phyloP scores from a whole-genome alignment of 2,329 filamentous ascomycete genomes.

The Penicillium italicum region DNA sequence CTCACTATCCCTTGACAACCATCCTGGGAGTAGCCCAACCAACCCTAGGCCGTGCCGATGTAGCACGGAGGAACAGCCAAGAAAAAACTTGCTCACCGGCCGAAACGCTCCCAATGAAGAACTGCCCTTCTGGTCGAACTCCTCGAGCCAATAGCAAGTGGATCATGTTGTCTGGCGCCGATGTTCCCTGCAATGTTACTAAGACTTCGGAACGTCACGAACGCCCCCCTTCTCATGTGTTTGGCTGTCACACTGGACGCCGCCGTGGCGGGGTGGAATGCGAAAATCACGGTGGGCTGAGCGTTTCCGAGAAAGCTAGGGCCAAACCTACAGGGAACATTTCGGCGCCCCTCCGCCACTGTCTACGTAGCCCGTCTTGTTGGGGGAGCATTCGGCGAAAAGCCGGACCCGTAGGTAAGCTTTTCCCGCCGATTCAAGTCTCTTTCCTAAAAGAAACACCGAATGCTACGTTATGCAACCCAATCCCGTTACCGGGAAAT shows the following conservation, averaged over 20 bases:
- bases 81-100: slow-evolving; percentile 17
- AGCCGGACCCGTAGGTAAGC: slow-evolving; percentile 9
- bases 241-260: slow-evolving; percentile 16
- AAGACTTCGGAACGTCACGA: slow-evolving; percentile 14
- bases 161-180: neutral
- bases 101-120: slow-evolving; percentile 13
- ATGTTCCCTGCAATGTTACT: slow-evolving; percentile 12
- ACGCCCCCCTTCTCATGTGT: slow-evolving; percentile 20
- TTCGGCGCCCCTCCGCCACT: neutral
- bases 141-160: neutral
- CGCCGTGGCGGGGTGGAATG: slow-evolving; percentile 1
- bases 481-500: slow-evolving; percentile 21
- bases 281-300: slow-evolving; percentile 13
- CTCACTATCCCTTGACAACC: slow-evolving; percentile 7
- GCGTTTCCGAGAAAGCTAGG: neutral
- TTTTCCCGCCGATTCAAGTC: slow-evolving; percentile 11
- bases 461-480: slow-evolving; percentile 27
- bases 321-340: neutral
- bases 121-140: slow-evolving; percentile 19
- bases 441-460: slow-evolving; percentile 19
- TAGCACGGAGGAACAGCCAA: slow-evolving; percentile 15
- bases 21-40: slow-evolving; percentile 14
- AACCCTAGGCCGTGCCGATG: slow-evolving; percentile 12
- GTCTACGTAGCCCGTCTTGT: neutral
- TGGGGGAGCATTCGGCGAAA: slow-evolving; percentile 1